Evolutionary conservation across 2,329 filamentous ascomycete species (phyloP), one percentile per base, ranked within the genome.

Genomic region (Trichophaea hybrida): DNA sequence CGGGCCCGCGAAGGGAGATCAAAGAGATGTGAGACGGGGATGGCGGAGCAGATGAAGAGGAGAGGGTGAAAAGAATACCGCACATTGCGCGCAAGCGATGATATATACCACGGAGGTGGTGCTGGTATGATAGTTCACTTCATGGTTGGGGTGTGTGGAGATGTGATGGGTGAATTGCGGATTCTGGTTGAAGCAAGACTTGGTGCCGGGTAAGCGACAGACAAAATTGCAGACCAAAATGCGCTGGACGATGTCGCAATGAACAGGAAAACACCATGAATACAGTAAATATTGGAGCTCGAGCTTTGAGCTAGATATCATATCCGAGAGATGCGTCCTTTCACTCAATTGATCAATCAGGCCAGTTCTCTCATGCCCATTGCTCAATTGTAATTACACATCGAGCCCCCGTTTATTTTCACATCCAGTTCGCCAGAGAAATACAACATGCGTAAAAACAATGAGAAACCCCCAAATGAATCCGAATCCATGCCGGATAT

Each of bases 11-110:
- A 17, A 60, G 64, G 37, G 62, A 61, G 32, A 69, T 59, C 37
- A 66, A 62, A 24, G 34, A 32, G 32, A 60, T 46, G 33, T 66
- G 62, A 13, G 44, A 17, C 8, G 51, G 38, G 1, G 60, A 60
- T 40, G 57, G 33, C 8, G 55, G 15, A 49, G 13, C 15, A n/a
- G 52, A 37, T 15, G 52, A 40, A 6, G 62, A 59, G 3, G 60
- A 60, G 44, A 68, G 55, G 31, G 62, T 57, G 55, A 68, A 66
- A 43, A 68, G 66, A 50, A 69, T 69, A 33, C 67, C 67, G 55
- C 67, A 69, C 67, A 69, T 69, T 12, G 35, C 12, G 53, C 10
- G 34, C 6, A 55, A 43, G 40, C 37, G 4, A 53, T 13, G 48
- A 5, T 51, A 6, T 51, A n/a, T 33, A 37, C 50, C 32, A 37